Percentiles rank a stretch among this genome's conserved stretches.
These are phyloP conservation scores for Thelonectria rubi DNA, from an alignment of 2,329 filamentous ascomycete species.

Conservation along the genomic window DNA sequence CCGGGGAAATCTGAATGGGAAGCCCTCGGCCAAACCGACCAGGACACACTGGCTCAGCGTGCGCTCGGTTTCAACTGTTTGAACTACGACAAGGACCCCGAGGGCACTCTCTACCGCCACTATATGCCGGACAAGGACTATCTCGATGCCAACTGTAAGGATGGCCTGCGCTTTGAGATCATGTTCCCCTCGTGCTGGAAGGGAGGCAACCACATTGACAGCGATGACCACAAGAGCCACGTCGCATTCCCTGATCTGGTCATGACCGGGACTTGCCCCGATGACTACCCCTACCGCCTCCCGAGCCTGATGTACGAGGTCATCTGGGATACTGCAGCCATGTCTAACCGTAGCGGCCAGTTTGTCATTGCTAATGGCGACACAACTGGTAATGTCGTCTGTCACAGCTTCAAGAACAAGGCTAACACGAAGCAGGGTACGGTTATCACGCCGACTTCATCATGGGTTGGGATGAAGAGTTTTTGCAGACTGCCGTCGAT, in stretches of 20 bases:
- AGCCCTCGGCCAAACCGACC: slow-evolving; percentile 67
- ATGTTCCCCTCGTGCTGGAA: slow-evolving; percentile 95
- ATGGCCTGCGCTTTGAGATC: slow-evolving; percentile 83
- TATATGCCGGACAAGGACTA: slow-evolving; percentile 81
- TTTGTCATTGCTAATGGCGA: slow-evolving; percentile 86
- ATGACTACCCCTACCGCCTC: slow-evolving; percentile 72
- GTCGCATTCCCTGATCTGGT: slow-evolving; percentile 82
- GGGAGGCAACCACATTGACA: slow-evolving; percentile 69
- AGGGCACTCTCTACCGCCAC: slow-evolving; percentile 83
- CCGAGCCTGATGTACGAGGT: slow-evolving; percentile 85
- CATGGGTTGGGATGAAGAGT: slow-evolving; percentile 72
- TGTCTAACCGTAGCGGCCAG: slow-evolving; percentile 67
- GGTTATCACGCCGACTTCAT: slow-evolving; percentile 85
- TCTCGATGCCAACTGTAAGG: slow-evolving; percentile 81
- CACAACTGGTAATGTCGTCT: slow-evolving; percentile 64
- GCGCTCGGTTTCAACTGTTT: slow-evolving; percentile 96
- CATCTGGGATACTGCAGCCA: slow-evolving; percentile 79
- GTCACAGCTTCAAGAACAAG: background rate
- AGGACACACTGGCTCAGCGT: slow-evolving; percentile 77
- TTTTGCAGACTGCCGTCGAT: slow-evolving; percentile 79
- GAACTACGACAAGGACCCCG: slow-evolving; percentile 74
- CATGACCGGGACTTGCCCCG: slow-evolving; percentile 79
- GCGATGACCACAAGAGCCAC: slow-evolving; percentile 67
- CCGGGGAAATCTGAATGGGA: slow-evolving; percentile 76
- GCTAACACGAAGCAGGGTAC: slow-evolving; percentile 59